Evolutionary conservation across 441 rosid genomes (phyloP).

Genomic region (Croton setiger): DNA sequence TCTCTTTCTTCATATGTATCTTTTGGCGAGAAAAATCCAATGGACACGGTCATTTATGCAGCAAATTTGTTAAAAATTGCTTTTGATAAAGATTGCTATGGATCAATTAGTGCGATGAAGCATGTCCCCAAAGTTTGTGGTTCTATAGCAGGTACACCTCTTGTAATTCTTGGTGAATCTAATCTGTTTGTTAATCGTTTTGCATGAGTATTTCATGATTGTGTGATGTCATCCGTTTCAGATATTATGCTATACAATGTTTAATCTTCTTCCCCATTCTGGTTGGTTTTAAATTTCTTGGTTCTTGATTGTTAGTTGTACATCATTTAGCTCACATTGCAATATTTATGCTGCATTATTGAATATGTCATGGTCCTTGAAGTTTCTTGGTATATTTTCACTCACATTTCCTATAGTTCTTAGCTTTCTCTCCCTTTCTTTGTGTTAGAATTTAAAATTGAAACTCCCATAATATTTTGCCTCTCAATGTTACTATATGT

Average conservation of each 20-base stretch:
- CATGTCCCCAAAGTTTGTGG: conserved; percentile 48
- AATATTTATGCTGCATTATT: too few species aligned
- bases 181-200: background rate
- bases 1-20: conserved; percentile 59
- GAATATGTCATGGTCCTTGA: conserved; percentile 1
- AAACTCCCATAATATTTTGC: background rate
- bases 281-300: conserved; percentile 1
- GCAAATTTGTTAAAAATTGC: conserved; percentile 47
- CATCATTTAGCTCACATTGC: background rate
- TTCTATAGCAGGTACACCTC: conserved; percentile 54
- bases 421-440: background rate
- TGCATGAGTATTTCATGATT: background rate
- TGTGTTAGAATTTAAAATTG: background rate
- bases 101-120: conserved; percentile 40
- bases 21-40: conserved; percentile 46
- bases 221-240: background rate
- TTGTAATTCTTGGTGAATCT: conserved; percentile 11
- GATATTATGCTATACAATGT: background rate
- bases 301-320: too few species aligned
- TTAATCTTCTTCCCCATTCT: background rate
- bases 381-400: conserved; percentile 4
- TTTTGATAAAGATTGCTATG: conserved; percentile 43
- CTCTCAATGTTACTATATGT: background rate
- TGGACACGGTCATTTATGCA: conserved; percentile 58
- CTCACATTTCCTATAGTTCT: background rate